These are phyloP conservation scores for Trichoderma gamsii DNA, from an alignment of 495 filamentous ascomycete genomes.

Conservation along the genomic window DNA sequence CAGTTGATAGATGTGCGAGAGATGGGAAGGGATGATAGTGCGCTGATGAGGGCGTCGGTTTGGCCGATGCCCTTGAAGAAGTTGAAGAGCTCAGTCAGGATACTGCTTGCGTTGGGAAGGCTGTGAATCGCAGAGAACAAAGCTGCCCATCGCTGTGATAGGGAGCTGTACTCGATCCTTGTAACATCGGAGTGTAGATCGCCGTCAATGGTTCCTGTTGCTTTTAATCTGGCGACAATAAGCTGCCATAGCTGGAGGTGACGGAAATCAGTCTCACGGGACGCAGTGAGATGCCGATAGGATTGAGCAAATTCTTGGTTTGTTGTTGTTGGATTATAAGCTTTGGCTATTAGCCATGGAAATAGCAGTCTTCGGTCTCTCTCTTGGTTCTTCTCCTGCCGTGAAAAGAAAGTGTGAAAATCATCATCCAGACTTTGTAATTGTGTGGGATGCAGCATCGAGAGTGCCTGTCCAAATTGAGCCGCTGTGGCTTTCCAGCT, in stretches of 20 bases:
- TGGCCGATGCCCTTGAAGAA: background rate
- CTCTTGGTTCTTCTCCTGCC: background rate
- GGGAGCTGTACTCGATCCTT: background rate
- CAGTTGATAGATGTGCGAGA: background rate
- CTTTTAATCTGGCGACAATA: background rate
- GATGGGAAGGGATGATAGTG: background rate
- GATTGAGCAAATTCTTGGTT: slow-evolving; percentile 1
- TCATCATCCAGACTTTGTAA: background rate
- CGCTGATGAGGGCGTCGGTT: background rate
- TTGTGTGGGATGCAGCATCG: background rate
- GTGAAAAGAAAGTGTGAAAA: background rate
- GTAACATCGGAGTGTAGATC: background rate
- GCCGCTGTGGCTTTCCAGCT: background rate
- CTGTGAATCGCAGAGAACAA: background rate
- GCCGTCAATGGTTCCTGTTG: background rate
- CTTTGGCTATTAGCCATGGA: background rate
- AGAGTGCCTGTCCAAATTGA: background rate
- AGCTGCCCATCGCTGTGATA: background rate
- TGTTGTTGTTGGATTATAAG: background rate
- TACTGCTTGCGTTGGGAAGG: background rate
- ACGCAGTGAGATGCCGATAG: background rate
- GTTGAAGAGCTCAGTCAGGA: background rate
- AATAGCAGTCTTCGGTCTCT: background rate
- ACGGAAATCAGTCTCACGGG: background rate
- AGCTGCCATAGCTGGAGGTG: background rate